phyloP scores from a whole-genome alignment of 768 basidiomycete species.

The Boletus vinaceobasis region DNA sequence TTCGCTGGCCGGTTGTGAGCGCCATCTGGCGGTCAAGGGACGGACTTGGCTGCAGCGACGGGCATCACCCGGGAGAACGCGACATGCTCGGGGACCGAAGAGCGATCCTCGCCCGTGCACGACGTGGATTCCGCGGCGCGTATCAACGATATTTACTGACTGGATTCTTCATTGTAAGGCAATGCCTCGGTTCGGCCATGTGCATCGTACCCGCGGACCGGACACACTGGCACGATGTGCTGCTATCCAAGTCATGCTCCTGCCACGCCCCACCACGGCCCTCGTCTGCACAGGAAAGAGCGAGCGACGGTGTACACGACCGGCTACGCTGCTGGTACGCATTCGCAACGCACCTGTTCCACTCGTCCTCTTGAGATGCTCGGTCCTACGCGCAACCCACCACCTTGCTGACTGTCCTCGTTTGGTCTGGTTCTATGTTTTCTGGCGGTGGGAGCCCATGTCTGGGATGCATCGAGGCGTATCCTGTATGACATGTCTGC shows the following conservation, averaged over 20 bases:
- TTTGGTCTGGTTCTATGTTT: neutral
- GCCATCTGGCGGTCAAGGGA: neutral
- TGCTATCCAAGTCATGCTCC: neutral
- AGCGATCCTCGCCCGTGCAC: neutral
- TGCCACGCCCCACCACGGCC: neutral
- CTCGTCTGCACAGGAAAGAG: neutral
- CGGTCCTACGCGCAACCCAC: neutral
- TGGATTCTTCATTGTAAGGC: neutral
- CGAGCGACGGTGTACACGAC: neutral
- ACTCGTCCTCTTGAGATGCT: neutral
- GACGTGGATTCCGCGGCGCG: neutral
- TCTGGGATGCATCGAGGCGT: neutral
- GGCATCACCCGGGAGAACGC: neutral
- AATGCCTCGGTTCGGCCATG: neutral
- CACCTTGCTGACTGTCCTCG: neutral
- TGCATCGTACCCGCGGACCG: neutral
- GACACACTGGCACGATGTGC: neutral
- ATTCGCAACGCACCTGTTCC: neutral
- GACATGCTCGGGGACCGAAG: neutral
- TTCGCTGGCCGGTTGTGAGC: neutral
- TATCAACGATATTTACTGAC: neutral
- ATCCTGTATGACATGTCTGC: neutral
- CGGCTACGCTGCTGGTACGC: neutral
- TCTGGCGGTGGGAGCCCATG: too few species aligned
- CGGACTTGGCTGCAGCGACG: neutral